phyloP scores from a whole-genome alignment of 225 moss, liverwort and hornwort genomes.

The Rhytidiadelphus loreus region DNA sequence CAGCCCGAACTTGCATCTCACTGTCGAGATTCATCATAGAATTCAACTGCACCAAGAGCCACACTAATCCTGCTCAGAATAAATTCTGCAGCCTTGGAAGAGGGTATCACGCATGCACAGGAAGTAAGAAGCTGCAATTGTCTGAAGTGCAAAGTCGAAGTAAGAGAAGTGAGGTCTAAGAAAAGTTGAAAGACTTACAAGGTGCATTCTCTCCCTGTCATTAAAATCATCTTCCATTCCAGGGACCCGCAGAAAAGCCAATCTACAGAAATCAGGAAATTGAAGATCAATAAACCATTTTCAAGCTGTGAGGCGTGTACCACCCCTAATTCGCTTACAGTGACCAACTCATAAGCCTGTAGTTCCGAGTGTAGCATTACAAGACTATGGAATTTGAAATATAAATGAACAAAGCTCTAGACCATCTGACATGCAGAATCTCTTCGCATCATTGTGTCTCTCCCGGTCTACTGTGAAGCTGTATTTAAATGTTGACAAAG shows the following conservation, averaged over 20 bases:
- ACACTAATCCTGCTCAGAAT: background rate
- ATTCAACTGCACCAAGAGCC: slow-evolving; percentile 53
- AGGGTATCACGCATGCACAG: background rate
- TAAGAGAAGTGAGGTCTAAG: background rate
- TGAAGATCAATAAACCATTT: background rate
- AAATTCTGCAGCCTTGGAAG: background rate
- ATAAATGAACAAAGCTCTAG: background rate
- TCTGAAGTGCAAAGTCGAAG: background rate
- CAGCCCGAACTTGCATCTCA: slow-evolving; percentile 90
- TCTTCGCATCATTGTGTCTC: background rate
- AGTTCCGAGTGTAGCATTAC: background rate
- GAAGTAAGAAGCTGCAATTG: background rate
- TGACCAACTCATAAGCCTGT: background rate
- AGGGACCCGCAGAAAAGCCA: slow-evolving; percentile 67
- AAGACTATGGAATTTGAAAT: background rate
- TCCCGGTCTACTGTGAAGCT: background rate
- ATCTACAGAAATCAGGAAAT: slow-evolving; percentile 25
- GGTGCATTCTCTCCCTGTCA: slow-evolving; percentile 70
- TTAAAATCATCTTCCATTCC: slow-evolving; percentile 75
- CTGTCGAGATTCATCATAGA: slow-evolving; percentile 89
- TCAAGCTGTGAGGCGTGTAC: background rate
- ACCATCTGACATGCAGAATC: background rate
- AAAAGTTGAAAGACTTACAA: slow-evolving; percentile 35
- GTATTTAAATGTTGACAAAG: background rate
- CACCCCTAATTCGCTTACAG: background rate